phyloP scores from a whole-genome alignment of 2,329 filamentous ascomycete species.

The Pseudogymnoascus sp. region DNA sequence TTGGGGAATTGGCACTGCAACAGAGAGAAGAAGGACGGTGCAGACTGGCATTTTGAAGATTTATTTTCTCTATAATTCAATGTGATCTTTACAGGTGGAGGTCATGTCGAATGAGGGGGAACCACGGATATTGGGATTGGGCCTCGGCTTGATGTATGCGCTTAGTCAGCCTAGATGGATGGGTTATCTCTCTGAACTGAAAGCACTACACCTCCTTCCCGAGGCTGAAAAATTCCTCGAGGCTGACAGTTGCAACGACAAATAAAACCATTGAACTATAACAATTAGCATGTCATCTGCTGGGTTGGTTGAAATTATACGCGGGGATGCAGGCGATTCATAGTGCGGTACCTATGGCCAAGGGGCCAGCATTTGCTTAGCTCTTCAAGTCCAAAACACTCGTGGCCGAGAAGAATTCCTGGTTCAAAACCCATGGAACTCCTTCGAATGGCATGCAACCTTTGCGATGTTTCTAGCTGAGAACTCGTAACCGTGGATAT shows the following conservation, averaged over 20 bases:
- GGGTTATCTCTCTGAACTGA: too few species aligned
- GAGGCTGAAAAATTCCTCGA: neutral
- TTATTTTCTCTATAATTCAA: neutral
- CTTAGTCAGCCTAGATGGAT: neutral
- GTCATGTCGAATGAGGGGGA: neutral
- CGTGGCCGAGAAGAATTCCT: neutral
- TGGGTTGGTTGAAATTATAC: constrained; percentile 22
- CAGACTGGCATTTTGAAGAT: constrained; percentile 38
- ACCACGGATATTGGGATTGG: neutral
- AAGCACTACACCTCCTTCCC: neutral
- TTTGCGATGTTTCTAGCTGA: too few species aligned
- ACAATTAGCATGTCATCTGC: neutral
- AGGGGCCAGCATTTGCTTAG: neutral
- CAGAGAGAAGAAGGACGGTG: constrained; percentile 38
- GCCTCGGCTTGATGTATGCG: neutral
- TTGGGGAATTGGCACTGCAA: constrained; percentile 28
- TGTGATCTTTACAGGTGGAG: neutral
- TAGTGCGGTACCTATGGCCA: neutral
- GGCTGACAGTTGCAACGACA: neutral
- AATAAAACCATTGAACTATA: too few species aligned
- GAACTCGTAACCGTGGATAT: neutral
- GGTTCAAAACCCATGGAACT: too few species aligned
- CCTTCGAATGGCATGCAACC: too few species aligned
- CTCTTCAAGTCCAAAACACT: neutral
- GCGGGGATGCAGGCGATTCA: neutral